Conservation (phyloP, 805 yeast genomes). For the Yamadazyma phyllophila region DNA sequence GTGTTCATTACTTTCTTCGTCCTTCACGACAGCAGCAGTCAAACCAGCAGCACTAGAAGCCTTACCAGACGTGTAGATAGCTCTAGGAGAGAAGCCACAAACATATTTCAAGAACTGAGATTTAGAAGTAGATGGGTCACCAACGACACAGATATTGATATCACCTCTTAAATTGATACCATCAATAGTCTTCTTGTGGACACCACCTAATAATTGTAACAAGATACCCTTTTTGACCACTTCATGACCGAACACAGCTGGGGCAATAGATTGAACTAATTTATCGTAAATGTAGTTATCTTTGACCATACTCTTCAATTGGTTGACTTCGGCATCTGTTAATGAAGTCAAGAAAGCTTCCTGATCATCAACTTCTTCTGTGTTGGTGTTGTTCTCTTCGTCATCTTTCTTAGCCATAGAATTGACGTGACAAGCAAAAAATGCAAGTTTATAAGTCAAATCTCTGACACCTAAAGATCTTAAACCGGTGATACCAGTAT, state of each 20-base stretch:
- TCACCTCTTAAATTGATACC: conserved; percentile 96
- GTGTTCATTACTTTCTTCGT: conserved; percentile 95
- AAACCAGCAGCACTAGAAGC: conserved; percentile 99
- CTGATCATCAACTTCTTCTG: conserved; percentile 52
- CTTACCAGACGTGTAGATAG: conserved; percentile 96
- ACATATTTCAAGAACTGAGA: conserved; percentile 95
- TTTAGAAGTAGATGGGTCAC: conserved; percentile 97
- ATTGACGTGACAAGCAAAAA: conserved; percentile 85
- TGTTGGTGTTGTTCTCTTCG: conserved; percentile 13
- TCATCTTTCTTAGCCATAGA: conserved; percentile 49
- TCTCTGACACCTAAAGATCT: conserved; percentile 92
- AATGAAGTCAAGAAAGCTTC: conserved; percentile 75
- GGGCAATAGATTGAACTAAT: conserved; percentile 85
- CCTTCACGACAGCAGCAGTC: conserved; percentile 96
- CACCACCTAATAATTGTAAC: conserved; percentile 90
- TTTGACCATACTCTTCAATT: conserved; percentile 85
- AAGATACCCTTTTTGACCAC: conserved; percentile 88
- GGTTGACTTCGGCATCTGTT: conserved; percentile 78
- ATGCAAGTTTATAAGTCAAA: conserved; percentile 86
- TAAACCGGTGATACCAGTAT: conserved; percentile 86
- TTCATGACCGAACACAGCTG: conserved; percentile 96
- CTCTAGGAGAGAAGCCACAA: conserved; percentile 85
- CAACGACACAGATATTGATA: conserved; percentile 92
- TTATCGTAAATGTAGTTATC: conserved; percentile 83
- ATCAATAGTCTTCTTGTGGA: conserved; percentile 88